These are phyloP conservation scores for Podaxis carcinomalis DNA, from an alignment of 768 basidiomycete genomes.

Conservation along the genomic window DNA sequence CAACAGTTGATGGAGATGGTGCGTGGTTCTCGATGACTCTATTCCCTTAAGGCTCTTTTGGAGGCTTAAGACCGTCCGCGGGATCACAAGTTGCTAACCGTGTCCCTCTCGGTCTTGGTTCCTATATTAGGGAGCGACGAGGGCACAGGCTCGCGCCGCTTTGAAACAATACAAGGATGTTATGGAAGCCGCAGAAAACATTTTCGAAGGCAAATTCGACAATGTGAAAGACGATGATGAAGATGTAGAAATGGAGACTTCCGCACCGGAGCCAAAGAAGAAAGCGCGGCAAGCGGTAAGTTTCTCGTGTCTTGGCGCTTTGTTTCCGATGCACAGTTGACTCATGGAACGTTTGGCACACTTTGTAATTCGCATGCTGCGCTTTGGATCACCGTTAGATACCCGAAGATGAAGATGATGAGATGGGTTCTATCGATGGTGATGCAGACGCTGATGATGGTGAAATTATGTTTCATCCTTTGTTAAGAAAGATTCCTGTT, in stretches of 20 bases:
- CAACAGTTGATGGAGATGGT: slow-evolving; percentile 56
- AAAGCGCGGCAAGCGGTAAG: slow-evolving; percentile 14
- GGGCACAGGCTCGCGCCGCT: slow-evolving; percentile 79
- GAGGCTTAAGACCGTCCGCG: background rate
- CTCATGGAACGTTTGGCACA: slow-evolving; percentile 21
- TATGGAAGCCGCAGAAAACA: slow-evolving; percentile 84
- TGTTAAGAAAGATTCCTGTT: background rate
- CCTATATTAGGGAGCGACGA: slow-evolving; percentile 69
- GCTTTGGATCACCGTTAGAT: slow-evolving; percentile 36
- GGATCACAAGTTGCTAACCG: background rate
- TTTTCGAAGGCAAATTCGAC: slow-evolving; percentile 84
- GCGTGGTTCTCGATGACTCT: slow-evolving; percentile 5
- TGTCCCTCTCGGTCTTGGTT: background rate
- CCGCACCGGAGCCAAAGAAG: slow-evolving; percentile 14
- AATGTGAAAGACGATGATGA: slow-evolving; percentile 59
- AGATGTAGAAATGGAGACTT: slow-evolving; percentile 42
- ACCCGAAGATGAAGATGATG: slow-evolving; percentile 52
- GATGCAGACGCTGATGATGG: slow-evolving; percentile 51
- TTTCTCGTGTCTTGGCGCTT: background rate
- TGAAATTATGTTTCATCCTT: slow-evolving; percentile 14
- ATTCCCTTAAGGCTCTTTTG: background rate
- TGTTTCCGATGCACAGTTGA: background rate
- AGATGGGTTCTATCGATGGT: slow-evolving; percentile 41
- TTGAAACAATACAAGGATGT: slow-evolving; percentile 82
- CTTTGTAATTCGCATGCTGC: background rate